These are phyloP conservation scores for Colletotrichum cereale DNA, from an alignment of 2,329 filamentous ascomycete species.

Conservation along the genomic window DNA sequence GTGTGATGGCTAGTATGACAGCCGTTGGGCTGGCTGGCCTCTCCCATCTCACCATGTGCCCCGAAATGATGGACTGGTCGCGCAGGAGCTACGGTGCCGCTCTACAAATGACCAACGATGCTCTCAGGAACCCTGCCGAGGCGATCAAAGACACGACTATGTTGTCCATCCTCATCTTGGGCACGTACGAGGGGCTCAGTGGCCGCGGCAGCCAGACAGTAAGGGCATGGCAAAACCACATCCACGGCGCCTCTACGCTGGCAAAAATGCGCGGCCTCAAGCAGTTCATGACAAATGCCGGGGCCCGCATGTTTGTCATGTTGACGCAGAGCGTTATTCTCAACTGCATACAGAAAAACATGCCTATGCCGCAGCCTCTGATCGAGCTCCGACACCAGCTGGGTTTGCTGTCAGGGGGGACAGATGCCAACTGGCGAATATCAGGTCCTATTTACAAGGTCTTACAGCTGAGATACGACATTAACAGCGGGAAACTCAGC, in stretches of 20 bases:
- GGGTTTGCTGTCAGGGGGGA: slow-evolving; percentile 49
- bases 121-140: slow-evolving; percentile 59
- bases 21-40: slow-evolving; percentile 67
- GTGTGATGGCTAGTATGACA: slow-evolving; percentile 64
- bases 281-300: slow-evolving; percentile 60
- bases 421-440: slow-evolving; percentile 57
- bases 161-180: slow-evolving; percentile 65
- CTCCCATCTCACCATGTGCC: slow-evolving; percentile 58
- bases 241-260: slow-evolving; percentile 64
- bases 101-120: slow-evolving; percentile 62
- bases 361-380: slow-evolving; percentile 62
- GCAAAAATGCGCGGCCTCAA: slow-evolving; percentile 61
- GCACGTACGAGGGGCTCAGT: slow-evolving; percentile 67
- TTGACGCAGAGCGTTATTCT: slow-evolving; percentile 64
- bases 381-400: slow-evolving; percentile 60
- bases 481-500: slow-evolving; percentile 54
- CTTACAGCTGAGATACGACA: slow-evolving; percentile 61
- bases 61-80: slow-evolving; percentile 60
- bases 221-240: slow-evolving; percentile 65
- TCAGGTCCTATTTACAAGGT: slow-evolving; percentile 59
- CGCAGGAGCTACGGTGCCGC: slow-evolving; percentile 65
- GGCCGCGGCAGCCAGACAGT: slow-evolving; percentile 60
- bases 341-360: slow-evolving; percentile 63
- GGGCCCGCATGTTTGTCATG: slow-evolving; percentile 66
- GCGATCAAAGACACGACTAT: slow-evolving; percentile 64